A percentile compares a stretch with the other conserved stretches of the same genome.
Conservation (phyloP, 108 stramenopile species). For the Fragilaria radians region DNA sequence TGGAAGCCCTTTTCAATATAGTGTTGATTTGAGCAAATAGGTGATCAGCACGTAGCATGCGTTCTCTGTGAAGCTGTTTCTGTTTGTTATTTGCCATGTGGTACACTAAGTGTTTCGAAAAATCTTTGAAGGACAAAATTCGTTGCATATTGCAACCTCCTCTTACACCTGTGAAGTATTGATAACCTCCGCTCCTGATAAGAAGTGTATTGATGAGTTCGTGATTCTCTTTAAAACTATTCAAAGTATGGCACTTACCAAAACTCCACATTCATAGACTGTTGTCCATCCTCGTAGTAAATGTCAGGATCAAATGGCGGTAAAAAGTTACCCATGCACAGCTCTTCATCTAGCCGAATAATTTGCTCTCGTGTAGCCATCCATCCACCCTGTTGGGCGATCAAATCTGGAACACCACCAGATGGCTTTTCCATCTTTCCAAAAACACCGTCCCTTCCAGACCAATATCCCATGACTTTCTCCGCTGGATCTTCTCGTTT, state of each 20-base stretch:
- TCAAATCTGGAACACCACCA: conserved; percentile 31
- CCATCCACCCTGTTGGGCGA: conserved; percentile 79
- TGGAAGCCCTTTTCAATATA: conserved; percentile 42
- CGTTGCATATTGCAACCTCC: conserved; percentile 73
- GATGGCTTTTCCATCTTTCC: conserved; percentile 13
- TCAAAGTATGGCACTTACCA: conserved; percentile 22
- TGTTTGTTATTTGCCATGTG: conserved; percentile 83
- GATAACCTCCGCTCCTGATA: conserved; percentile 38
- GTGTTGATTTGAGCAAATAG: conserved; percentile 72
- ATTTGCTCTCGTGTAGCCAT: conserved; percentile 69
- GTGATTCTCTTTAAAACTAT: conserved; percentile 5
- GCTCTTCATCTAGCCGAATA: conserved; percentile 35
- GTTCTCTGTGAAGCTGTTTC: conserved; percentile 25
- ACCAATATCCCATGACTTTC: conserved; percentile 62
- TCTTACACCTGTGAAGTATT: conserved; percentile 48
- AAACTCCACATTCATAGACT: conserved; percentile 66
- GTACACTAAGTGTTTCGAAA: conserved; percentile 69
- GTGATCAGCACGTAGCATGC: conserved; percentile 46
- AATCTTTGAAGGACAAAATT: conserved; percentile 55
- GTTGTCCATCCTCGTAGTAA: conserved; percentile 53
- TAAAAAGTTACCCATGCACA: conserved; percentile 56
- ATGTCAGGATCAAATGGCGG: conserved; percentile 54
- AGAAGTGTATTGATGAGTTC: not conserved
- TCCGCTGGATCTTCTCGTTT: conserved; percentile 25
- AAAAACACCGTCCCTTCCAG: conserved; percentile 42